A percentile compares a stretch with the other conserved stretches of the same genome.
phyloP scores from a whole-genome alignment of 225 moss, liverwort and hornwort species.

The Lunularia cruciata region DNA sequence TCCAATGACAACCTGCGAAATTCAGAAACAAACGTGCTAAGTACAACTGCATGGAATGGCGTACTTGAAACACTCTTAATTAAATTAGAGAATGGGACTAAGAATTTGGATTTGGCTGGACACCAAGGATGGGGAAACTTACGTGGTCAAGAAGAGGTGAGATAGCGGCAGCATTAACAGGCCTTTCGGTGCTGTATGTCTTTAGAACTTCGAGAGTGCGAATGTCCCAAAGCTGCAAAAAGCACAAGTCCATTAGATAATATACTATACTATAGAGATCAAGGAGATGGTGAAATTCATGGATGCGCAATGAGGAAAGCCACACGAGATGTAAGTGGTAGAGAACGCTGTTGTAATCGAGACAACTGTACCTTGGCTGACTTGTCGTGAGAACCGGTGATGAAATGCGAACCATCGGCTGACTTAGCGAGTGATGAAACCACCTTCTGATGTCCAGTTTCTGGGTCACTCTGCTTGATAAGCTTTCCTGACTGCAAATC shows the following conservation, averaged over 20 bases:
- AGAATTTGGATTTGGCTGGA: no score
- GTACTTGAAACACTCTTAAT: no score
- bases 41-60: neutral
- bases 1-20: conserved; percentile 90
- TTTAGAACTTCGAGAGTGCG: conserved; percentile 78
- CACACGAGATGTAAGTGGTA: no score
- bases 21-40: neutral
- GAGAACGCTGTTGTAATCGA: no score
- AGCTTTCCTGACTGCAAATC: conserved; percentile 65
- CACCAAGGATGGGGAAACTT: conserved; percentile 10
- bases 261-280: no score
- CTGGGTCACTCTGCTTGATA: conserved; percentile 85
- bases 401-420: conserved; percentile 84
- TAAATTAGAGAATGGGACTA: no score
- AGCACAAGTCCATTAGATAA: neutral
- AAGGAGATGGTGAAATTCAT: no score
- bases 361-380: conserved; percentile 61
- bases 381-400: conserved; percentile 89
- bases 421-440: conserved; percentile 73
- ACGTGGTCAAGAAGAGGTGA: conserved; percentile 83
- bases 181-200: conserved; percentile 80
- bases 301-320: no score
- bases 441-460: conserved; percentile 76
- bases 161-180: conserved; percentile 90
- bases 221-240: conserved; percentile 72